phyloP scores from a whole-genome alignment of 2,329 filamentous ascomycete species.

The Alternaria longipes region DNA sequence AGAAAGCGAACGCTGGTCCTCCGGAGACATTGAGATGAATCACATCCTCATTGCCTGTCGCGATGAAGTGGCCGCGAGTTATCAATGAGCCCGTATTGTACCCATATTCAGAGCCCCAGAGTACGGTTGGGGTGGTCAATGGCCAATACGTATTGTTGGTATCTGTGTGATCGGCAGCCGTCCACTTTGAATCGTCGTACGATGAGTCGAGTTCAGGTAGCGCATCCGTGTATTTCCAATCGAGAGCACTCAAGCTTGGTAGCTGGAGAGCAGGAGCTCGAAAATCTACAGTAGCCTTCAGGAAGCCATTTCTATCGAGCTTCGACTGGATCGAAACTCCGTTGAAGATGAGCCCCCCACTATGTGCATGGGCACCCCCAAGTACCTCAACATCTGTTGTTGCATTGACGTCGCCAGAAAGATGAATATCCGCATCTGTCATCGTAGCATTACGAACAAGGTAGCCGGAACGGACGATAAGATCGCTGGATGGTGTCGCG shows the following conservation, averaged over 20 bases:
- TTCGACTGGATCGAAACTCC: slow-evolving; percentile 53
- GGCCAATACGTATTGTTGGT: slow-evolving; percentile 63
- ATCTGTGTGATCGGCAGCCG: slow-evolving; percentile 62
- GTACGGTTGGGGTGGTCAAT: slow-evolving; percentile 53
- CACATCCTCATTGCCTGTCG: slow-evolving; percentile 68
- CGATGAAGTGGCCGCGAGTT: slow-evolving; percentile 73
- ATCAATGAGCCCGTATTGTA: slow-evolving; percentile 73
- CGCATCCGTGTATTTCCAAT: slow-evolving; percentile 73
- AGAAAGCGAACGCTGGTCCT: slow-evolving; percentile 70
- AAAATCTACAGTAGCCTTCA: slow-evolving; percentile 62
- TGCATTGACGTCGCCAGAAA: slow-evolving; percentile 75
- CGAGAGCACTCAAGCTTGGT: slow-evolving; percentile 64
- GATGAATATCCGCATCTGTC: slow-evolving; percentile 62
- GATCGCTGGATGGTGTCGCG: slow-evolving; percentile 24
- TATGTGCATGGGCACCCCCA: slow-evolving; percentile 62
- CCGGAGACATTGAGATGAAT: slow-evolving; percentile 66
- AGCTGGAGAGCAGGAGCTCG: slow-evolving; percentile 60
- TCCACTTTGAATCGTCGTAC: slow-evolving; percentile 76
- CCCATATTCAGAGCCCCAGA: slow-evolving; percentile 76
- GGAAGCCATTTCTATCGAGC: slow-evolving; percentile 56
- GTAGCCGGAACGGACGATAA: slow-evolving; percentile 70
- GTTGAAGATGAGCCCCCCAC: slow-evolving; percentile 67
- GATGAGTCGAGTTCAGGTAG: slow-evolving; percentile 70
- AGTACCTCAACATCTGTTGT: slow-evolving; percentile 74
- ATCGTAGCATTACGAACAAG: slow-evolving; percentile 67